Base-by-base conservation (phyloP, 768 basidiomycete genomes). In the Amanita jacksonii region DNA sequence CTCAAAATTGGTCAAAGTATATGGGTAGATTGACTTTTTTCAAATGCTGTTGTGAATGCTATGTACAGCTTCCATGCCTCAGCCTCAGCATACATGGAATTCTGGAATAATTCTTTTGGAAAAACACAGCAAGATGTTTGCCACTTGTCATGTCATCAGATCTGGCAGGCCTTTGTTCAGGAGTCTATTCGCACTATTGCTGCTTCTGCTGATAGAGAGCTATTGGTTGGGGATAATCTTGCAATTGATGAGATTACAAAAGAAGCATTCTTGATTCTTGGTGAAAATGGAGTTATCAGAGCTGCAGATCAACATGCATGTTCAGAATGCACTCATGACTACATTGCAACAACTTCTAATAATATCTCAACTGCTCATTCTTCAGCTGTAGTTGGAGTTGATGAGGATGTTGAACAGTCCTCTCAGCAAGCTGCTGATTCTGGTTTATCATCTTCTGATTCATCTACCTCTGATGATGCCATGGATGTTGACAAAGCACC, bases 131-230 rank as follows among this genome's bases (percentile, higher is more conserved):
- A 18, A 28, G 27, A 27, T n/a, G n/a, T n/a, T n/a, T n/a, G n/a
- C n/a, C n/a, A n/a, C n/a, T n/a, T n/a, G n/a, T n/a, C n/a, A n/a
- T n/a, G 9, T 54, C 9, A 47, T 49, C 19, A 25, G 32, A 15
- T 54, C 3, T 56, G 53, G 54, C 40, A 48, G 33, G 45, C 51
- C 10, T 56, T 54, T 54, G 46, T 56, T 30, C 41, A 54, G 18
- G 51, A 56, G 42, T 52, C 54, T 24, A 43, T 56, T 8, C 27
- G 51, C 5, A 24, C 38, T 15, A 41, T 54, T 44, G 51, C 53
- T 16, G 23, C 34, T n/a, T 20, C 23, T 10, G 34, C 40, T 18
- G 27, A 49, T 25, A 35, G 33, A 6, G 19, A 50, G 10, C 18
- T 52, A 2, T 38, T 36, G 8, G 8, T 48, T 18, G 12, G 30